Evolutionary conservation across 768 basidiomycete species (phyloP), one percentile per base, ranked within the genome.

Genomic region (Cyathus striatus): DNA sequence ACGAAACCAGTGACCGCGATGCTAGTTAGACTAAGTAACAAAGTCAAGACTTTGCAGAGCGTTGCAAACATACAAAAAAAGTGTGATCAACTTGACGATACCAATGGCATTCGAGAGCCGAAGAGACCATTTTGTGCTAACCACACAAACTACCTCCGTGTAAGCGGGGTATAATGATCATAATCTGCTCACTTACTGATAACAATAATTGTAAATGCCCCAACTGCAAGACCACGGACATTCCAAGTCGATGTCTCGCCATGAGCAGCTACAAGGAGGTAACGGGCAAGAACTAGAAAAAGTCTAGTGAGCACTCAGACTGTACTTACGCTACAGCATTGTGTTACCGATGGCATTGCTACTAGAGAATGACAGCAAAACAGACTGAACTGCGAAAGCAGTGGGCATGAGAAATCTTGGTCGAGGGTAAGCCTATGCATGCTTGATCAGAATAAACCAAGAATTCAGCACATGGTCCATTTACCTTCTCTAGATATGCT

Each of bases 1-100:
- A 76, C 76, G 64, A 79, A 75, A 50, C 75, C 75, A 3, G 78
- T 72, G 32, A 81, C 57, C 1, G 79, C 72, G 34, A 84, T 60
- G 33, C 65, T 67, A 44, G 23, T 32, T 17, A 32, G 7, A 36
- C 6, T 10, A 37, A 37, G 35, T 37, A 37, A n/a, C n/a, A 37
- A 18, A 37, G 5, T 10, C 10, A 4, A 37, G 10, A 20, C n/a
- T 14, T 37, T n/a, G 18, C 35, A 12, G 18, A 18, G 1, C 6
- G 17, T 21, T 6, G 36, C 23, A 21, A 24, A 48, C 58, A 14
- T 43, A 63, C 60, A 65, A 62, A 22, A 64, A 35, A 23, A 64
- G 55, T 4, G 58, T 61, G 2, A 54, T 6, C 6, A 66, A 49
- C 44, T 65, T 66, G n/a, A 66, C 57, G 14, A 61, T 38, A 9